Conservation (phyloP, 140 eudicot species). For the Stevia rebaudiana region DNA sequence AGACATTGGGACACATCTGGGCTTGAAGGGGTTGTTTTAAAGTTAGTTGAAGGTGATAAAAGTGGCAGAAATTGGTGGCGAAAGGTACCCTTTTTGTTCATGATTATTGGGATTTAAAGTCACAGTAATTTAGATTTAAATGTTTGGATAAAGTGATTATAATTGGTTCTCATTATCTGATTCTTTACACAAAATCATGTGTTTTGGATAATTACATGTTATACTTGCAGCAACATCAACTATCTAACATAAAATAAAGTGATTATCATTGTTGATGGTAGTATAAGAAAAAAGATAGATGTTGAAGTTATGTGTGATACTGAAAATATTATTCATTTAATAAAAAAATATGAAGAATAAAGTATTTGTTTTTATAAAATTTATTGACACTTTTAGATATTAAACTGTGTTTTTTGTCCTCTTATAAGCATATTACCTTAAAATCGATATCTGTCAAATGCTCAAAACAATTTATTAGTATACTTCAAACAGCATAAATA, state of each 20-base stretch:
- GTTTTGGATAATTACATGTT: background rate
- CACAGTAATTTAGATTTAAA: background rate
- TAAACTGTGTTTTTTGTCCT: background rate
- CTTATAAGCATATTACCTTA: background rate
- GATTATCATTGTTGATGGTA: background rate
- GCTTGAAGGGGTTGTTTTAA: constrained; percentile 64
- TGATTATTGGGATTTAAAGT: constrained; percentile 1
- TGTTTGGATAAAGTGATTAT: background rate
- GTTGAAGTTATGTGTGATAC: background rate
- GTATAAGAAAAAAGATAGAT: background rate
- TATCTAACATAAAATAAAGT: background rate
- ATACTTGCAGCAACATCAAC: background rate
- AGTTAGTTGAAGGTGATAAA: constrained; percentile 75
- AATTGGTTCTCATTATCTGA: background rate
- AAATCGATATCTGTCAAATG: background rate
- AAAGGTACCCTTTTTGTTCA: constrained; percentile 47
- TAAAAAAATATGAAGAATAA: background rate
- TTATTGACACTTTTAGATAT: background rate
- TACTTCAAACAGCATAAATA: background rate
- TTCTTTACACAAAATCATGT: background rate
- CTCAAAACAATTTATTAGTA: background rate
- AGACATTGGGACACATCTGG: constrained; percentile 74
- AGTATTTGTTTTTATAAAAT: background rate
- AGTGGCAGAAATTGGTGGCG: constrained; percentile 86
- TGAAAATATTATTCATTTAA: background rate